These are phyloP conservation scores for Leccinum ponderosum DNA, from an alignment of 1,284 basidiomycete species.

Conservation along the genomic window DNA sequence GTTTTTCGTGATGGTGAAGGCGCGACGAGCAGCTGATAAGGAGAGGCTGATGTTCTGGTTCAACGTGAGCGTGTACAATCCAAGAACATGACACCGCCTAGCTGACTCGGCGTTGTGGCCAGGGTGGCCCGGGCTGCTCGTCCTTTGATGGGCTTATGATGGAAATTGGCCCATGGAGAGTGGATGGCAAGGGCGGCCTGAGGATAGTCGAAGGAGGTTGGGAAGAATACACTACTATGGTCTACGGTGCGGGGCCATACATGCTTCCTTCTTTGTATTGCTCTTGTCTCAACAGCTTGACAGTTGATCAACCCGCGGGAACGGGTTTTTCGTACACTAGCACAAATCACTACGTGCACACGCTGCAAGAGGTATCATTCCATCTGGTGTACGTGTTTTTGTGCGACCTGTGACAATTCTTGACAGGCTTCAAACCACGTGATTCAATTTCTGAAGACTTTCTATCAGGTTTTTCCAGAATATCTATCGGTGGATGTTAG, in stretches of 20 bases:
- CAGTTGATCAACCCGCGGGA: constrained; percentile 94
- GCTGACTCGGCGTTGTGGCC: constrained; percentile 1
- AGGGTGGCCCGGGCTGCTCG: constrained; percentile 96
- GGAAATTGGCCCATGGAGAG: constrained; percentile 93
- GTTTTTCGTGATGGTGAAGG: constrained; percentile 91
- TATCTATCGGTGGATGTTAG: constrained; percentile 81
- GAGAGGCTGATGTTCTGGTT: constrained; percentile 95
- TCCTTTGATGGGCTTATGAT: constrained; percentile 98
- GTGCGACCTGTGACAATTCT: not conserved
- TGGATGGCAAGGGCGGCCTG: constrained; percentile 80
- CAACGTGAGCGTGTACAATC: constrained; percentile 60
- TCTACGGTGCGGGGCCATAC: constrained; percentile 68
- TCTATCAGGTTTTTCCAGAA: constrained; percentile 92
- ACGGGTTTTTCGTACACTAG: constrained; percentile 92
- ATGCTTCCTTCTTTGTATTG: constrained; percentile 1
- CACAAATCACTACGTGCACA: constrained; percentile 84
- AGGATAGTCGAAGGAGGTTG: constrained; percentile 87
- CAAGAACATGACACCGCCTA: not conserved
- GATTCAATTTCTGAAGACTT: constrained; percentile 83
- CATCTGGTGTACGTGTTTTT: not conserved
- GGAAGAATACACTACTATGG: constrained; percentile 98
- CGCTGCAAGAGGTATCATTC: constrained; percentile 64
- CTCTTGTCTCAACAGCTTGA: constrained; percentile 9
- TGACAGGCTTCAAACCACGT: constrained; percentile 79
- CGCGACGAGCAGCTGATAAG: constrained; percentile 83